Base-by-base conservation (phyloP, 148 eudicot genomes). In the Rhododendron kiyosumense region DNA sequence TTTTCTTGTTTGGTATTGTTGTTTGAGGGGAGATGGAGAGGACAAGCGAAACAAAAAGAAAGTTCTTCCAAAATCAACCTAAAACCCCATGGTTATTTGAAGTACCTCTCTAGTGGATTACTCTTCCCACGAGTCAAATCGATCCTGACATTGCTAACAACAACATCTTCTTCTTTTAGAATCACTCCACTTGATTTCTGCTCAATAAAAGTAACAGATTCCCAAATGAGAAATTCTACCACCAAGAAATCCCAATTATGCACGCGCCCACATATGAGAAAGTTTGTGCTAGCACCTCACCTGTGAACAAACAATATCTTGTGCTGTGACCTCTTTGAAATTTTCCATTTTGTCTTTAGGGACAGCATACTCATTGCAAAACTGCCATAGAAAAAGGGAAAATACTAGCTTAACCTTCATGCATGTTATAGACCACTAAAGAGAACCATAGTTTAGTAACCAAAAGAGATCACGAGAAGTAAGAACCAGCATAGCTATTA, bases 281-380 rank as follows among this genome's bases (percentile, higher is more conserved):
- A 63, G 75, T 78, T 57, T 34, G 41, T 45, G 77, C 43, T 65
- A 79, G 75, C 83, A 97, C 98, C 98, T 97, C 84, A 97, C 99
- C 98, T 97, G 99, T 79, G 98, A 94, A 85, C 98, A 97, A 69
- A 95, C 85, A 86, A 97, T 95, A 88, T 97, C 96, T 88, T 93
- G 88, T 34, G 97, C 89, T 2, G 98, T 94, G 85, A 97, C 90
- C 20, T 91, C 86, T 89, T 94, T 91, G 87, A 92, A 94, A 85
- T 89, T 88, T 81, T 94, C 99, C 87, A 95, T 81, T 80, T 87
- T 89, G 61, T 94, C 95, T 89, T 89, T 95, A 0, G 98, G 99
- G 88, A 97, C 99, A 83, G 92, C 87, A 88, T 93, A 94, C 86
- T 97, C 99, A 59, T 97, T 97, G 91, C 99, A 97, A 88, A 94